Evolutionary conservation across 2,329 filamentous ascomycete species (phyloP).

Genomic region (Verticillium klebahnii): DNA sequence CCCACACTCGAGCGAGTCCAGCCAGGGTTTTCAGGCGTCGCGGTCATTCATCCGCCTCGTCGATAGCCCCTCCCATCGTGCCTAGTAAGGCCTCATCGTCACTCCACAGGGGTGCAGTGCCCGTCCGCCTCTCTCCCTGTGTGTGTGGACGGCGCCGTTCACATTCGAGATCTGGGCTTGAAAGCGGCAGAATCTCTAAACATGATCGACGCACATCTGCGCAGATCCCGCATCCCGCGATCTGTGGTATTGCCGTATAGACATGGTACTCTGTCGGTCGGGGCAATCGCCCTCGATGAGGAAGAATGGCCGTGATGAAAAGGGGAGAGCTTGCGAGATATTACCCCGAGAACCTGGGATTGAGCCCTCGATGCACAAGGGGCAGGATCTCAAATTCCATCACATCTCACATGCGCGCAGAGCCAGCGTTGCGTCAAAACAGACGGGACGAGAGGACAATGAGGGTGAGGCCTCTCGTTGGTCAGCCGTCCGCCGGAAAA

Average conservation of each 20-base stretch:
- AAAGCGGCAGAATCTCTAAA: not conserved
- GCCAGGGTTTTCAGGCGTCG: not conserved
- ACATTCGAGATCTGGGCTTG: not conserved
- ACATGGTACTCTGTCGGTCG: constrained; percentile 3
- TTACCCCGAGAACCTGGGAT: not conserved
- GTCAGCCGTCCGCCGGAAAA: not conserved
- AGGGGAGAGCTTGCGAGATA: constrained; percentile 13
- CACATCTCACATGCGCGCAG: not conserved
- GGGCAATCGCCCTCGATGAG: constrained; percentile 6
- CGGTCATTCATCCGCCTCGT: too few species aligned
- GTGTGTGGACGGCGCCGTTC: not conserved
- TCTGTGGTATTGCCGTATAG: not conserved
- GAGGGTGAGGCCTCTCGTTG: not conserved
- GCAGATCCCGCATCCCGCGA: not conserved
- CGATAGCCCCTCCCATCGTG: not conserved
- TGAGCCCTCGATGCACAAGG: not conserved
- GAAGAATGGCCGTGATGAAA: constrained; percentile 9
- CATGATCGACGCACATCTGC: not conserved
- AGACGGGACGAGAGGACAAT: not conserved
- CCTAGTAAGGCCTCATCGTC: not conserved
- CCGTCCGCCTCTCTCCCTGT: not conserved
- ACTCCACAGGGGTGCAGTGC: not conserved
- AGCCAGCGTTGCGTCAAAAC: not conserved
- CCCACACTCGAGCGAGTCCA: not conserved
- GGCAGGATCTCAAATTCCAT: not conserved